Evolutionary conservation across 2,329 filamentous ascomycete genomes (phyloP).

Genomic region (Rachicladosporium sp.): DNA sequence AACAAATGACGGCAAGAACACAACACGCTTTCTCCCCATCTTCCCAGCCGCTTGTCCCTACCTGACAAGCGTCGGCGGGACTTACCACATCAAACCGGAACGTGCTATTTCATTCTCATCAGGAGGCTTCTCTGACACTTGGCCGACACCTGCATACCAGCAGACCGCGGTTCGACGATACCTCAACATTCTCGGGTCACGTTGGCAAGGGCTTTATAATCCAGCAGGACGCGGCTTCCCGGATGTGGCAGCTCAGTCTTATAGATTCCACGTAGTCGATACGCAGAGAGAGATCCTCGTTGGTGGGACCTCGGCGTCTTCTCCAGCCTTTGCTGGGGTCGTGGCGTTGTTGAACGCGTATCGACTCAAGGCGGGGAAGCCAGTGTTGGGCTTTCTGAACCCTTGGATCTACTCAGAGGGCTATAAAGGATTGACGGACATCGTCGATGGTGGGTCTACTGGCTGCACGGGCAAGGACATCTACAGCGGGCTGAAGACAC

Average conservation of each 20-base stretch:
- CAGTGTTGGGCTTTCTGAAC: conserved; percentile 46
- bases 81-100: conserved; percentile 28
- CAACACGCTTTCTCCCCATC: conserved; percentile 31
- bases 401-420: conserved; percentile 45
- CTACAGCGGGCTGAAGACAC: conserved; percentile 9
- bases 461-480: conserved; percentile 27
- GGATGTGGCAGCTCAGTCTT: conserved; percentile 40
- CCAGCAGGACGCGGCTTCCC: conserved; percentile 31
- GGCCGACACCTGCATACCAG: conserved; percentile 31
- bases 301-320: conserved; percentile 42
- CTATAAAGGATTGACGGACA: conserved; percentile 39
- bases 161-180: conserved; percentile 28
- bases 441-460: conserved; percentile 24
- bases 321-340: conserved; percentile 46
- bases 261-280: conserved; percentile 33
- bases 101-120: conserved; percentile 36
- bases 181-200: conserved; percentile 26
- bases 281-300: conserved; percentile 32
- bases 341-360: conserved; percentile 51
- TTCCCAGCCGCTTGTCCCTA: conserved; percentile 37
- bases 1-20: conserved; percentile 35
- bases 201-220: conserved; percentile 30
- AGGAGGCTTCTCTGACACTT: conserved; percentile 26
- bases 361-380: conserved; percentile 36
- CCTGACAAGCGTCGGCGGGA: conserved; percentile 34